Conservation (phyloP, 1,284 basidiomycete species). For the Trametes hirsuta region DNA sequence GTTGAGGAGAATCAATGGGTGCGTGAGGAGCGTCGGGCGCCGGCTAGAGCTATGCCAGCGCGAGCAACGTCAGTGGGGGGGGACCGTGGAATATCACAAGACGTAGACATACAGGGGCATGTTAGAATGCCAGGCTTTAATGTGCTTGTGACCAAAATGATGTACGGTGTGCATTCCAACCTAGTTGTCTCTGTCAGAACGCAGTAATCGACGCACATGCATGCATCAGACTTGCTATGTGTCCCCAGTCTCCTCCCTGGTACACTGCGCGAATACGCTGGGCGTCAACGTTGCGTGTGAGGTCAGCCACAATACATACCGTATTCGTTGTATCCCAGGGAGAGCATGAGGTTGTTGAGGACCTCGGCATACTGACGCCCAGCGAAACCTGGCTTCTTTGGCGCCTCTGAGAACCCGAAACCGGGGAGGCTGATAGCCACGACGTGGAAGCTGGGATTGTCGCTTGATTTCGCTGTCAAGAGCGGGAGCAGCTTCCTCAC, state of each 20-base stretch:
- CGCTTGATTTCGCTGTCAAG: slow-evolving; percentile 41
- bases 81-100: neutral
- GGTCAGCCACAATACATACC: slow-evolving; percentile 18
- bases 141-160: slow-evolving; percentile 36
- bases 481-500: slow-evolving; percentile 56
- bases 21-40: neutral
- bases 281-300: neutral
- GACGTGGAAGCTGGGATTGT: slow-evolving; percentile 61
- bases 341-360: slow-evolving; percentile 30
- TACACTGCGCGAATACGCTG: slow-evolving; percentile 19
- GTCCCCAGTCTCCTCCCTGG: slow-evolving; percentile 52
- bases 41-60: neutral
- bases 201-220: too few species aligned
- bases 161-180: slow-evolving; percentile 35
- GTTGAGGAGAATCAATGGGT: slow-evolving; percentile 7
- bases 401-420: slow-evolving; percentile 55
- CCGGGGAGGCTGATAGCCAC: slow-evolving; percentile 58
- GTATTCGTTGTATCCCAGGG: slow-evolving; percentile 34
- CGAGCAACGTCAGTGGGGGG: neutral
- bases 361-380: slow-evolving; percentile 36
- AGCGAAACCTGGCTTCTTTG: slow-evolving; percentile 41
- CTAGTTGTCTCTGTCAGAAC: slow-evolving; percentile 18
- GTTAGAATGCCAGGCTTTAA: slow-evolving; percentile 37
- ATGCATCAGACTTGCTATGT: slow-evolving; percentile 27
- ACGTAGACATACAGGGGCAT: slow-evolving; percentile 27